Conservation (phyloP, 2,329 filamentous ascomycete genomes). For the Monosporascus sp. region DNA sequence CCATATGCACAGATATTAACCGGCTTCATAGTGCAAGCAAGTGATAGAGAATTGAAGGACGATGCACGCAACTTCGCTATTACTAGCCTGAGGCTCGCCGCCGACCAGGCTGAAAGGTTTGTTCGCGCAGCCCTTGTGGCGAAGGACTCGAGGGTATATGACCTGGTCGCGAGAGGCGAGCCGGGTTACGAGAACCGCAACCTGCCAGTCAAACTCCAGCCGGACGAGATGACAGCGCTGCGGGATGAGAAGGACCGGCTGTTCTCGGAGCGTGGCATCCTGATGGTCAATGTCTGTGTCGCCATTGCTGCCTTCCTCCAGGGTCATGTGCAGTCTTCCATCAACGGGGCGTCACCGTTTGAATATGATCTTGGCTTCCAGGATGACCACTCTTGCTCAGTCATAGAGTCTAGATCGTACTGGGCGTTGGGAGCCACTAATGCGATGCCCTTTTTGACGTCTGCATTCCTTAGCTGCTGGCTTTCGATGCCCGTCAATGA, state of each 20-base stretch:
- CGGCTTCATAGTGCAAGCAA: neutral
- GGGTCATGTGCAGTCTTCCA: constrained; percentile 35
- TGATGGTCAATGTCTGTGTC: constrained; percentile 32
- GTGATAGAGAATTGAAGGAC: neutral
- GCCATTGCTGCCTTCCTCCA: constrained; percentile 34
- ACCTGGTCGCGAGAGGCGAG: constrained; percentile 24
- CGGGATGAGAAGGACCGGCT: constrained; percentile 28
- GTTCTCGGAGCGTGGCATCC: constrained; percentile 32
- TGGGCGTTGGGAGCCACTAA: constrained; percentile 29
- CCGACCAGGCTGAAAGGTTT: neutral
- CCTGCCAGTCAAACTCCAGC: constrained; percentile 24
- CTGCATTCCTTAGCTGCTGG: constrained; percentile 29
- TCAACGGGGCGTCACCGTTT: constrained; percentile 28
- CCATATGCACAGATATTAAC: neutral
- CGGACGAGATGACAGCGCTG: constrained; percentile 29
- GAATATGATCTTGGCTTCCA: constrained; percentile 6
- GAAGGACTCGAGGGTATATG: constrained; percentile 31
- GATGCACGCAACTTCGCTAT: neutral
- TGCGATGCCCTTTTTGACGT: constrained; percentile 29
- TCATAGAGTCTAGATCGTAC: constrained; percentile 4
- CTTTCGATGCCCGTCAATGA: constrained; percentile 32
- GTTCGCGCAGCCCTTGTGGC: constrained; percentile 29
- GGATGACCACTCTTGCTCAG: neutral
- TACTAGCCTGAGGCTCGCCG: neutral
- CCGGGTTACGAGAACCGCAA: constrained; percentile 10